A percentile compares a stretch with the other conserved stretches of the same genome.
Evolutionary conservation across 2,329 filamentous ascomycete species (phyloP).

Genomic region (Beauveria bassiana): DNA sequence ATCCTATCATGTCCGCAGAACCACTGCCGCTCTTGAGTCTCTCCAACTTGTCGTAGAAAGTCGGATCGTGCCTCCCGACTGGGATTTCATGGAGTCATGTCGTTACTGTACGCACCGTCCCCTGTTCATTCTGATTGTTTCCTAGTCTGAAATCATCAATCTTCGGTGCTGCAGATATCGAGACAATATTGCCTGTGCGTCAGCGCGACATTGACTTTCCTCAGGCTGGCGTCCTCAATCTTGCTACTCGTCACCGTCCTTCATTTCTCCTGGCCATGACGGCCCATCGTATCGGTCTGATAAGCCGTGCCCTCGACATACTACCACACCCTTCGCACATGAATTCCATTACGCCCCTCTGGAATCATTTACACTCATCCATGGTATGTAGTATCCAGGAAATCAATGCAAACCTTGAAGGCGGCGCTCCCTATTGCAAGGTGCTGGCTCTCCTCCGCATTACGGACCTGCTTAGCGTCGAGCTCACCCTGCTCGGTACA

Average conservation of each 20-base stretch:
- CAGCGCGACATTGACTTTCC: background rate
- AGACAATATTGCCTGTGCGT: background rate
- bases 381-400: background rate
- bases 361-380: background rate
- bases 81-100: constrained; percentile 2
- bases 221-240: background rate
- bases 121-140: background rate
- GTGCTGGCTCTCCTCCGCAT: constrained; percentile 2
- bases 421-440: background rate
- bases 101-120: background rate
- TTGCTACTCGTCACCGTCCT: background rate
- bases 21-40: background rate
- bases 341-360: background rate
- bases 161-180: background rate
- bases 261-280: constrained; percentile 1
- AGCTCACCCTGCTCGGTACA: background rate
- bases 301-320: background rate
- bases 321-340: background rate
- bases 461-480: background rate
- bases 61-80: background rate
- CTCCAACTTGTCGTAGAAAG: background rate
- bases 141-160: background rate
- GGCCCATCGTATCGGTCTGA: background rate
- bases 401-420: background rate
- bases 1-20: background rate